Conservation (phyloP, 495 filamentous ascomycete genomes). For the Penicillium coffeae region DNA sequence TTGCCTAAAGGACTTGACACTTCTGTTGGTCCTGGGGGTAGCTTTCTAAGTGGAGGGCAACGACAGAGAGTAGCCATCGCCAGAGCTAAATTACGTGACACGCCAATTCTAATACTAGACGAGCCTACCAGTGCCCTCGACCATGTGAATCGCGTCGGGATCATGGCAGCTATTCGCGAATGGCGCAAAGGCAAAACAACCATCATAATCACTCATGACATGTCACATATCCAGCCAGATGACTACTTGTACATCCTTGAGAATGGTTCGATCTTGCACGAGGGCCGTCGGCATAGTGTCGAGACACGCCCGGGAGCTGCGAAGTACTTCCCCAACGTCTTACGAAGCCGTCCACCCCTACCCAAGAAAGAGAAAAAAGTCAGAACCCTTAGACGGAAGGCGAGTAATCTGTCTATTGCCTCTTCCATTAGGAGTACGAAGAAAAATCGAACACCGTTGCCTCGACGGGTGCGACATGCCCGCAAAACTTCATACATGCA, state of each 20-base stretch:
- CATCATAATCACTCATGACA: slow-evolving; percentile 87
- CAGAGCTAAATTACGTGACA: slow-evolving; percentile 73
- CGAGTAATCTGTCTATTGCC: not conserved
- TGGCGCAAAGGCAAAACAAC: slow-evolving; percentile 72
- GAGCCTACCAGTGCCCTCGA: slow-evolving; percentile 84
- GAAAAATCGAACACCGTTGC: not conserved
- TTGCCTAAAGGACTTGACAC: slow-evolving; percentile 77
- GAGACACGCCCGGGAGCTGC: slow-evolving; percentile 23
- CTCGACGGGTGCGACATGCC: slow-evolving; percentile 1
- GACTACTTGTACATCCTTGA: slow-evolving; percentile 85
- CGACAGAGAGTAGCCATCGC: slow-evolving; percentile 73
- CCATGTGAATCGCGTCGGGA: slow-evolving; percentile 60
- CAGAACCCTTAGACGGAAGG: not conserved
- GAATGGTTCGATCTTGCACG: slow-evolving; percentile 61
- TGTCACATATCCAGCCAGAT: slow-evolving; percentile 66
- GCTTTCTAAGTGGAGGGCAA: slow-evolving; percentile 80
- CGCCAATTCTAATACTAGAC: slow-evolving; percentile 77
- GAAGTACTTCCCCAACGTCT: slow-evolving; percentile 23
- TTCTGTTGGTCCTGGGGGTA: slow-evolving; percentile 63
- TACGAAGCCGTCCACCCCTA: too few relatives aligned
- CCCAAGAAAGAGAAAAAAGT: too few relatives aligned
- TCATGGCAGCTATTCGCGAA: slow-evolving; percentile 69
- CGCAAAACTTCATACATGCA: slow-evolving; percentile 11
- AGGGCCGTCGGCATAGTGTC: slow-evolving; percentile 55
- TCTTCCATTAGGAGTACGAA: not conserved